phyloP scores from a whole-genome alignment of 2,329 filamentous ascomycete species.

The Beauveria sp. region DNA sequence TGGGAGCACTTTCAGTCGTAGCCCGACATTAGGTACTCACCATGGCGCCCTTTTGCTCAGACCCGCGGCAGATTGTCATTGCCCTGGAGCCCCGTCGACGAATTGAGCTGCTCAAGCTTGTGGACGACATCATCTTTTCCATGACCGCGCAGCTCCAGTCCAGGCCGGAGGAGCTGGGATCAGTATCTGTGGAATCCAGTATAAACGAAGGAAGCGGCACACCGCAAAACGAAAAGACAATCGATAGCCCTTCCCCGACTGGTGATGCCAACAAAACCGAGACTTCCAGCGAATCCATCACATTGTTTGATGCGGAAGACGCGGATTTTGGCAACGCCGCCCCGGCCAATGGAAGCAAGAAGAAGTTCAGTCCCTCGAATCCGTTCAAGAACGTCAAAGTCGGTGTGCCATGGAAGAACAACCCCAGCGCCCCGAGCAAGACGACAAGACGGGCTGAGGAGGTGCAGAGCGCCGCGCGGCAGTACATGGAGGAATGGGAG shows the following conservation, averaged over 20 bases:
- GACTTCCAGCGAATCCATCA: constrained; percentile 11
- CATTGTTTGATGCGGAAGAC: constrained; percentile 11
- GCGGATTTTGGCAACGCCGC: background rate
- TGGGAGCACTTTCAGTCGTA: background rate
- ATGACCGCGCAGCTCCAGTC: constrained; percentile 46
- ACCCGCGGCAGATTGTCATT: constrained; percentile 48
- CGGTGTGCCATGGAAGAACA: constrained; percentile 14
- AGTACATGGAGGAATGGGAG: constrained; percentile 72
- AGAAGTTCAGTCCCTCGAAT: background rate
- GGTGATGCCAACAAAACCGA: constrained; percentile 13
- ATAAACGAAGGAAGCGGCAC: background rate
- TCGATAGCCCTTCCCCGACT: background rate
- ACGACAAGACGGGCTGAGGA: constrained; percentile 16
- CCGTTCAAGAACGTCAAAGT: constrained; percentile 15
- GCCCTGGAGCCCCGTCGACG: constrained; percentile 46
- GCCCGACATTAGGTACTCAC: background rate
- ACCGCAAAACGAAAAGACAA: background rate
- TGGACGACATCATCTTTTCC: constrained; percentile 43
- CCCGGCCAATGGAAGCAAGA: background rate
- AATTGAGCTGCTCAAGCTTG: constrained; percentile 42
- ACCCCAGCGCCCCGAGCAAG: constrained; percentile 1
- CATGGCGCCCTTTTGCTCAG: constrained; percentile 48
- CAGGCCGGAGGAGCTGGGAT: constrained; percentile 23
- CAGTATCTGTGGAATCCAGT: constrained; percentile 18
- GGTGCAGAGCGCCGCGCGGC: constrained; percentile 48